Conservation (phyloP, 139 green algal genomes). For the Nannochloris sp. region DNA sequence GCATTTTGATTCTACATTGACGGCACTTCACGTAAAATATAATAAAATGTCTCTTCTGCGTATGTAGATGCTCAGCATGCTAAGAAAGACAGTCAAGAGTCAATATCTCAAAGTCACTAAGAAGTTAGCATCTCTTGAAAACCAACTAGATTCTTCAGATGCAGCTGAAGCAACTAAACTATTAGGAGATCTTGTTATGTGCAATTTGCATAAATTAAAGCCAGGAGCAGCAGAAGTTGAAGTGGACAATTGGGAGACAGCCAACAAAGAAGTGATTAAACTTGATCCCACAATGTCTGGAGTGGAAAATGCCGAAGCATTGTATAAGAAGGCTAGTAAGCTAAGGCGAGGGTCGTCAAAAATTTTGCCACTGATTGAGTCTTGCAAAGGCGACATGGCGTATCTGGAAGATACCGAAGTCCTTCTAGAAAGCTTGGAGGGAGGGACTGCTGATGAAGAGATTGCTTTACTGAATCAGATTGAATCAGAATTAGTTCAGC, state of each 20-base stretch:
- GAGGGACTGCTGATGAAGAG: background rate
- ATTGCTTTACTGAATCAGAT: constrained; percentile 27
- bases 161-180: constrained; percentile 37
- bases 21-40: no score
- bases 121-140: constrained; percentile 17
- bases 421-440: constrained; percentile 26
- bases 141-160: constrained; percentile 9
- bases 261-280: constrained; percentile 34
- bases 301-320: constrained; percentile 36
- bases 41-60: no score
- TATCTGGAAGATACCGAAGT: constrained; percentile 37
- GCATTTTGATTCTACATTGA: no score
- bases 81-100: no score
- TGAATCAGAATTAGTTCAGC: constrained; percentile 63
- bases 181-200: constrained; percentile 66
- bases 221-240: constrained; percentile 21
- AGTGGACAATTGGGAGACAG: constrained; percentile 73
- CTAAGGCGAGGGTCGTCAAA: constrained; percentile 41
- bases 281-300: constrained; percentile 40
- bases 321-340: constrained; percentile 66
- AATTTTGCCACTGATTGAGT: constrained; percentile 58
- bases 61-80: no score
- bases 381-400: constrained; percentile 17
- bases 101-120: constrained; percentile 3
- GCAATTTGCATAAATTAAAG: constrained; percentile 54